These are phyloP conservation scores for Neckera pumila DNA, from an alignment of 225 moss, liverwort and hornwort genomes.

Conservation along the genomic window DNA sequence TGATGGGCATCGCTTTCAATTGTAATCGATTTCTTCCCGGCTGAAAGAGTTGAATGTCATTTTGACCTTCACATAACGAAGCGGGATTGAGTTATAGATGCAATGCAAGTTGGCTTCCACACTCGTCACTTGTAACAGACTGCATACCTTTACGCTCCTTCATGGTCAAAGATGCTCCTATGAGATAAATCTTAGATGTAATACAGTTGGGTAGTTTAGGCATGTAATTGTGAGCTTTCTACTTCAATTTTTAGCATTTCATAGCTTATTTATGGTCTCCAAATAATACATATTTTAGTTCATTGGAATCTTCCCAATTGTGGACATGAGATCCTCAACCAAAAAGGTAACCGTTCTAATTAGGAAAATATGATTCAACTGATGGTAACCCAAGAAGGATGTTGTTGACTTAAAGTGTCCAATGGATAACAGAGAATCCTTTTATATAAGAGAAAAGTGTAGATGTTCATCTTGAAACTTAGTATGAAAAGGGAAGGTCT, in stretches of 20 bases:
- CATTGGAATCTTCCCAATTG: neutral
- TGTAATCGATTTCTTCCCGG: neutral
- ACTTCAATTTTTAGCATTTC: too few relatives aligned
- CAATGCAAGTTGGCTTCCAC: neutral
- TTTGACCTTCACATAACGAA: neutral
- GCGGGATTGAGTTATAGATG: too few relatives aligned
- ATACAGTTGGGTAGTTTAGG: neutral
- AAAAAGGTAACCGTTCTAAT: neutral
- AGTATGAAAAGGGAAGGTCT: neutral
- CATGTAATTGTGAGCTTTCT: neutral
- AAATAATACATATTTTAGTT: too few relatives aligned
- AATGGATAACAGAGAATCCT: neutral
- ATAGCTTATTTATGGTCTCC: neutral
- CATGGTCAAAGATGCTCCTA: neutral
- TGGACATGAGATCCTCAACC: neutral
- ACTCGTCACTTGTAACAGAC: neutral
- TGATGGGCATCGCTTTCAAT: neutral
- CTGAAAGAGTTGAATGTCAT: neutral
- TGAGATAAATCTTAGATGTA: neutral
- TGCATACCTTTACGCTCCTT: neutral
- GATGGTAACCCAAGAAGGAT: too few relatives aligned
- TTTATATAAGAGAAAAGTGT: accelerated
- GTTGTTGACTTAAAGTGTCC: neutral
- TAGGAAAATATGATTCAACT: too few relatives aligned
- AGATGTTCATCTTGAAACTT: neutral